Conservation (phyloP, 1,284 basidiomycete genomes). For the Rhodotorula sp. region DNA sequence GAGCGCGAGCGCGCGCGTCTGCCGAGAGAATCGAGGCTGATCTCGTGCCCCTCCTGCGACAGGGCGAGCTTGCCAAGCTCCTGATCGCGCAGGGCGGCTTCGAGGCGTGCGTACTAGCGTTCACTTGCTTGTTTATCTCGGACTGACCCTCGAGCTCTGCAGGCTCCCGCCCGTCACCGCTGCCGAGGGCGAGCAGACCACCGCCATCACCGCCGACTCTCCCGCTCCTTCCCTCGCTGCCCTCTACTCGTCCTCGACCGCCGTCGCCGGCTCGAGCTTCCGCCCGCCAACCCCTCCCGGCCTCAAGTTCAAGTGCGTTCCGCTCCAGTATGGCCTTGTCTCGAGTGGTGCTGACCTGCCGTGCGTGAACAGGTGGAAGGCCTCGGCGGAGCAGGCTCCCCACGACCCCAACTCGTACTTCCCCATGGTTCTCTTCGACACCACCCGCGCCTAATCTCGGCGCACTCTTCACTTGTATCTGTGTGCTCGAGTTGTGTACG, state of each 20-base stretch:
- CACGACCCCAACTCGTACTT: constrained; percentile 32
- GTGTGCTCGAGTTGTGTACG: too few relatives aligned
- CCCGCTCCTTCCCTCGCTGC: constrained; percentile 37
- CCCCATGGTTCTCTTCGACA: constrained; percentile 28
- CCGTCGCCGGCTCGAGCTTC: constrained; percentile 22
- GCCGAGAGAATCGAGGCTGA: constrained; percentile 14
- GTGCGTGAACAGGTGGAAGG: constrained; percentile 3
- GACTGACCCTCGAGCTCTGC: not conserved
- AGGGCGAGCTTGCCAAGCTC: constrained; percentile 38
- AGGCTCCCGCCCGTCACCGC: constrained; percentile 29
- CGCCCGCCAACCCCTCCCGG: constrained; percentile 39
- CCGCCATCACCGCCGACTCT: constrained; percentile 36
- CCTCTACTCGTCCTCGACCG: constrained; percentile 27
- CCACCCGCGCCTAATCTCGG: not conserved
- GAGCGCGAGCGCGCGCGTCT: too few relatives aligned
- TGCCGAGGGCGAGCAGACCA: constrained; percentile 19
- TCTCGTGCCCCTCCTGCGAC: constrained; percentile 23
- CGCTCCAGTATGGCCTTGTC: not conserved
- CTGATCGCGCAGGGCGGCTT: constrained; percentile 40
- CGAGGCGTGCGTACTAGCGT: constrained; percentile 23
- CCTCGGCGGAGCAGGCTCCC: constrained; percentile 23
- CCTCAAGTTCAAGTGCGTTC: constrained; percentile 20
- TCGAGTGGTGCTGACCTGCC: not conserved
- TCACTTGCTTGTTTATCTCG: not conserved
- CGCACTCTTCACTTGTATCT: too few relatives aligned